Evolutionary conservation across 2,329 filamentous ascomycete species (phyloP).

Genomic region (Hypomyces rosellus): DNA sequence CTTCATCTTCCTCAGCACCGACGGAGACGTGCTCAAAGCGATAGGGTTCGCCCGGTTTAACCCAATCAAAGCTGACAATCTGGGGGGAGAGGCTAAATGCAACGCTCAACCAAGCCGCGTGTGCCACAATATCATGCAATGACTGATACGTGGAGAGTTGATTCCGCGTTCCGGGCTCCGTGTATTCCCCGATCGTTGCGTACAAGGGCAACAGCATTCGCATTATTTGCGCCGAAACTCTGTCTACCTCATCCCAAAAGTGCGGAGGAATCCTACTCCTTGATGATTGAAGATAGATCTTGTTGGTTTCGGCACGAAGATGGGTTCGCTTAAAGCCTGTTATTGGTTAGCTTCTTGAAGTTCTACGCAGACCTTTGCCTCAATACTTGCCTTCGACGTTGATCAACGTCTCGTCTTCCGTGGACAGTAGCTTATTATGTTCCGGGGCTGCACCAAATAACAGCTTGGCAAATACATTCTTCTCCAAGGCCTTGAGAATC

Average conservation of each 20-base stretch:
- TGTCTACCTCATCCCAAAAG: slow-evolving; percentile 28
- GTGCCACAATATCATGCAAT: slow-evolving; percentile 24
- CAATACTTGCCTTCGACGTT: slow-evolving; percentile 20
- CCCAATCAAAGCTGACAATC: slow-evolving; percentile 22
- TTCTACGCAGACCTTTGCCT: not conserved
- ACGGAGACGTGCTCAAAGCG: slow-evolving; percentile 17
- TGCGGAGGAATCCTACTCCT: slow-evolving; percentile 16
- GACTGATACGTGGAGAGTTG: slow-evolving; percentile 17
- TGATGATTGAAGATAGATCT: slow-evolving; percentile 16
- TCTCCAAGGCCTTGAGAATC: slow-evolving; percentile 23
- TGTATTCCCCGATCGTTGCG: slow-evolving; percentile 13
- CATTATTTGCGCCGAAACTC: slow-evolving; percentile 17
- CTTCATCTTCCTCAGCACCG: slow-evolving; percentile 10
- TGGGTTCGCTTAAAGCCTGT: slow-evolving; percentile 25
- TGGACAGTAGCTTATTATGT: slow-evolving; percentile 18
- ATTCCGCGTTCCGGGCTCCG: slow-evolving; percentile 4
- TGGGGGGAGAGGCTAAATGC: slow-evolving; percentile 19
- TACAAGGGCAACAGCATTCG: slow-evolving; percentile 21
- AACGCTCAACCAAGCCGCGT: slow-evolving; percentile 26
- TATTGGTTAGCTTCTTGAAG: not conserved
- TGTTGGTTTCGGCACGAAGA: slow-evolving; percentile 21
- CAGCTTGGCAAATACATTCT: slow-evolving; percentile 21
- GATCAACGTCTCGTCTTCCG: slow-evolving; percentile 20
- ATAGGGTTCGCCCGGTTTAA: slow-evolving; percentile 22
- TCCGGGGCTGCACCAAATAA: slow-evolving; percentile 25